Evolutionary conservation across 805 yeast genomes (phyloP).

Genomic region (Metschnikowia noctiluminum): DNA sequence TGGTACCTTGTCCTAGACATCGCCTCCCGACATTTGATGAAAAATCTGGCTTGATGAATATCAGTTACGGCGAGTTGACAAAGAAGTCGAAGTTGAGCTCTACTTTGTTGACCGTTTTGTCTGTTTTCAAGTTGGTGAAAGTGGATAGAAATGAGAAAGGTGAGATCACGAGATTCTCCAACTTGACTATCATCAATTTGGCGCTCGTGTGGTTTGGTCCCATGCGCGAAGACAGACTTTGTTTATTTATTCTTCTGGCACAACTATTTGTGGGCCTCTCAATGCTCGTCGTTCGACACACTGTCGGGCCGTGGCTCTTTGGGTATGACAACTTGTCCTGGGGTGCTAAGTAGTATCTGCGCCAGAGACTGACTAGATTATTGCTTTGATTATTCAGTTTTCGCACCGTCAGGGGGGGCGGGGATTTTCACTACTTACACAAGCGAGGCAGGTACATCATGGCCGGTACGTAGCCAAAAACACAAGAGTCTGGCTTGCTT

Average conservation of each 20-base stretch:
- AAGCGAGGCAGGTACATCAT: too few relatives aligned
- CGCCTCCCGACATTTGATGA: slow-evolving; percentile 77
- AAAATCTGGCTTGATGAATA: slow-evolving; percentile 68
- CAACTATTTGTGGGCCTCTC: slow-evolving; percentile 66
- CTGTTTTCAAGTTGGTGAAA: slow-evolving; percentile 47
- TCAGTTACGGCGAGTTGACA: slow-evolving; percentile 42
- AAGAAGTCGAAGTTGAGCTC: slow-evolving; percentile 24
- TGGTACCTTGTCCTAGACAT: slow-evolving; percentile 95
- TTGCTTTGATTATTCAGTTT: too few relatives aligned
- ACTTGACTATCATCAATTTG: slow-evolving; percentile 85
- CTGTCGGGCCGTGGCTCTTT: slow-evolving; percentile 79
- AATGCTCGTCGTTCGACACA: slow-evolving; percentile 73
- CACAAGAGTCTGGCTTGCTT: background rate
- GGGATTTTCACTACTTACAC: too few relatives aligned
- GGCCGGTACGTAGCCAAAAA: background rate
- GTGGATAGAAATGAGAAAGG: slow-evolving; percentile 22
- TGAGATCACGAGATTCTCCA: slow-evolving; percentile 51
- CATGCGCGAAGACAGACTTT: slow-evolving; percentile 74
- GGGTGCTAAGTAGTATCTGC: slow-evolving; percentile 29
- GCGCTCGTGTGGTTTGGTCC: slow-evolving; percentile 88
- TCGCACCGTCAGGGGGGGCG: too few relatives aligned
- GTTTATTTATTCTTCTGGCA: slow-evolving; percentile 52
- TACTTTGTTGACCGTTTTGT: slow-evolving; percentile 44
- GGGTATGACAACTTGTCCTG: slow-evolving; percentile 77
- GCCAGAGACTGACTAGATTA: background rate